Evolutionary conservation across 1,284 basidiomycete genomes (phyloP).

Genomic region (Boletus mariae): DNA sequence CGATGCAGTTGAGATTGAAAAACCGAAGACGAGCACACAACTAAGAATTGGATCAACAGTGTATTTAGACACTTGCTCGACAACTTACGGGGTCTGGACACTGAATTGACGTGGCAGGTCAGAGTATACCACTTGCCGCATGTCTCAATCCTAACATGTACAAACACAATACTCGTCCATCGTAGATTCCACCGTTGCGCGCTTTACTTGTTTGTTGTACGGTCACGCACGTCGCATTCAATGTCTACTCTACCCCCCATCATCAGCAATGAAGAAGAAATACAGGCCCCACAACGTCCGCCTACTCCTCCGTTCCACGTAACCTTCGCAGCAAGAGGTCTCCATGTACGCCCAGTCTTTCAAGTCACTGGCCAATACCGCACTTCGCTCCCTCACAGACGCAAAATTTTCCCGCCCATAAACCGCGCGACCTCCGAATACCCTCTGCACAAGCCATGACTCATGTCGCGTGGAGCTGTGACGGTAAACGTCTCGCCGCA

Average conservation of each 20-base stretch:
- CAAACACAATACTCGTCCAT: constrained; percentile 17
- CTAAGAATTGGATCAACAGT: too few species aligned
- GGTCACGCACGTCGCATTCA: neutral
- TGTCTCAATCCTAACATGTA: constrained; percentile 21
- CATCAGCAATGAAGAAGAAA: constrained; percentile 46
- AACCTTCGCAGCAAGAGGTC: constrained; percentile 61
- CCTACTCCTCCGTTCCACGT: constrained; percentile 70
- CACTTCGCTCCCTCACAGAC: constrained; percentile 41
- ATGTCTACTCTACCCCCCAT: constrained; percentile 25
- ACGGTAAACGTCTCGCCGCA: constrained; percentile 71
- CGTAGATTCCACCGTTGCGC: too few species aligned
- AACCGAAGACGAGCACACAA: too few species aligned
- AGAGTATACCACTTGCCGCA: too few species aligned
- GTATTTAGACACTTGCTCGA: too few species aligned
- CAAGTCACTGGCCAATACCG: constrained; percentile 6
- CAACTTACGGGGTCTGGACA: too few species aligned
- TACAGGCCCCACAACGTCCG: constrained; percentile 60
- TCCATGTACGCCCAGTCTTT: constrained; percentile 56
- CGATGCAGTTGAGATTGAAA: too few species aligned
- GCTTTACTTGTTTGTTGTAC: too few species aligned
- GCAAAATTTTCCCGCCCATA: constrained; percentile 73
- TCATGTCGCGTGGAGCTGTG: constrained; percentile 78
- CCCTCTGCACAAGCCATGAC: constrained; percentile 60
- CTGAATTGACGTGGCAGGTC: too few species aligned
- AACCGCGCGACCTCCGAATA: constrained; percentile 70